Evolutionary conservation across 305 asterid genomes (phyloP), one percentile per base, ranked within the genome.

Genomic region (Withania somnifera): DNA sequence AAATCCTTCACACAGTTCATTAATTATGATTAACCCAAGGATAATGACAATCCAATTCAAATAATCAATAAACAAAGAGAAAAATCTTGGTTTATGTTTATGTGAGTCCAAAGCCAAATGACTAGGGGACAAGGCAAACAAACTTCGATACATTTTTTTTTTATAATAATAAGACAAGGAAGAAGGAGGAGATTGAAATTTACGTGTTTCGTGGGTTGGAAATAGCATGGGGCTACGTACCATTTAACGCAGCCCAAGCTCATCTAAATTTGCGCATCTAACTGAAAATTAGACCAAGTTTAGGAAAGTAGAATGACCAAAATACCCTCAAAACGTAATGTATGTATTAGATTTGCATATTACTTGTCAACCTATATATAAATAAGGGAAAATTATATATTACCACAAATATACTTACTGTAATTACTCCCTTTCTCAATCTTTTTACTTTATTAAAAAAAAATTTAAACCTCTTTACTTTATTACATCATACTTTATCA

Each of bases 161-260:
- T 30, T 30, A 30, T 20, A 45, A 54, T 26, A 42, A 57, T 22
- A 57, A 56, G 83, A 52, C 69, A 82, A 54, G n/a, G 66, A 24
- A 69, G 52, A 66, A 42, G 53, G 66, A 71, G 40, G 24, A 54
- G 11, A 58, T 40, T 82, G 60, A 53, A 52, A 82, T 28, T n/a
- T 66, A 82, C 80, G 58, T 81, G 80, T 81, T 81, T 67, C 30
- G 56, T 67, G 84, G 84, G 34, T 73, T 81, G 84, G 69, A 50
- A 42, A 47, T 28, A 81, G 58, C 84, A 36, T 52, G 13, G 84
- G 84, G 42, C 13, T 52, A 19, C 26, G 84, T 32, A 40, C 34
- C 17, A 24, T 69, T 67, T 79, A 38, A 8, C 71, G 40, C 9
- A 58, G 58, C 42, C 82, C 82, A 58, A 58, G 26, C 9, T 50